These are phyloP conservation scores for Hericium rajendrae DNA, from an alignment of 768 basidiomycete genomes.

Conservation along the genomic window DNA sequence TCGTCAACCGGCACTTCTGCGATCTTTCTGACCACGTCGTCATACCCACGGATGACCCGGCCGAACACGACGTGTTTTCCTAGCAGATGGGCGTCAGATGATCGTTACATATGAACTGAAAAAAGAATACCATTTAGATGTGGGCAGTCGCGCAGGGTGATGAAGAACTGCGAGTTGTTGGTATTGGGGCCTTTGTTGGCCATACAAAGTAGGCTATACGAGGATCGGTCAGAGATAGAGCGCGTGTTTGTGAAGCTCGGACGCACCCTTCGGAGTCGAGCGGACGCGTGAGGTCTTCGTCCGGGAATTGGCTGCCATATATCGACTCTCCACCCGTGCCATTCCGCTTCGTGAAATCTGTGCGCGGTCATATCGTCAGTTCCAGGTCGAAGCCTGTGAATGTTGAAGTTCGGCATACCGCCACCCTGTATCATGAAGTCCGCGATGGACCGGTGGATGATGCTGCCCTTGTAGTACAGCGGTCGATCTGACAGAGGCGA, in stretches of 20 bases:
- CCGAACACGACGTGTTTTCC: conserved; percentile 52
- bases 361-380: not conserved
- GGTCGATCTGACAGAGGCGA: conserved; percentile 55
- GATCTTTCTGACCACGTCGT: conserved; percentile 49
- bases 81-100: conserved; percentile 26
- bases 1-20: conserved; percentile 59
- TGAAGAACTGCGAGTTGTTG: conserved; percentile 82
- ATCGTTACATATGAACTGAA: no score
- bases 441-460: conserved; percentile 70
- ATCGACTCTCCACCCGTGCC: conserved; percentile 79
- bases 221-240: not conserved
- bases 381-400: not conserved
- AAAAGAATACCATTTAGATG: conserved; percentile 58
- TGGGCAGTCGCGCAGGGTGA: conserved; percentile 67
- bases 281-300: conserved; percentile 61
- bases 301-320: conserved; percentile 64
- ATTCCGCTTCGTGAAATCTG: conserved; percentile 72
- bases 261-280: conserved; percentile 54
- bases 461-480: conserved; percentile 74
- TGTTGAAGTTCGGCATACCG: conserved; percentile 31
- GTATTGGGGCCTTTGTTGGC: conserved; percentile 81
- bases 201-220: conserved; percentile 67
- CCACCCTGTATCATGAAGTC: conserved; percentile 79
- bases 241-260: not conserved
- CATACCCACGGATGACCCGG: conserved; percentile 46